These are phyloP conservation scores for Setomelanomma holmii DNA, from an alignment of 2,329 filamentous ascomycete species.

Conservation along the genomic window DNA sequence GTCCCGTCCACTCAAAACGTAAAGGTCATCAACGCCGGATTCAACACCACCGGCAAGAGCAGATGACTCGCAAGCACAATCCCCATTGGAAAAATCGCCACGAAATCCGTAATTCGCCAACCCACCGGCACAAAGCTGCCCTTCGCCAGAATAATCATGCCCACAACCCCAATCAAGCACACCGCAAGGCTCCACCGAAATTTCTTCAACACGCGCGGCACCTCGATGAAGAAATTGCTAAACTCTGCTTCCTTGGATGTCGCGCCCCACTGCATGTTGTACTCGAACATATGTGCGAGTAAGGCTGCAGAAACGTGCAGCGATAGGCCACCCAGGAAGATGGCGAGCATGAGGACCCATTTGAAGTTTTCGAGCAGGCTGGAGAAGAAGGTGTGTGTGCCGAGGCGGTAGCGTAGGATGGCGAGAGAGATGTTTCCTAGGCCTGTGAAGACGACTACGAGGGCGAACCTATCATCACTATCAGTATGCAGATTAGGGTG, in stretches of 20 bases:
- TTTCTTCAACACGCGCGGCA: slow-evolving; percentile 77
- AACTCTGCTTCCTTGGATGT: slow-evolving; percentile 84
- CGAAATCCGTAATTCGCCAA: slow-evolving; percentile 57
- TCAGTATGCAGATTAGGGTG: background rate
- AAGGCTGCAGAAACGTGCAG: slow-evolving; percentile 83
- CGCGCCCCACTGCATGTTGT: slow-evolving; percentile 86
- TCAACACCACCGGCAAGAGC: slow-evolving; percentile 74
- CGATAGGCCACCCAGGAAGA: slow-evolving; percentile 83
- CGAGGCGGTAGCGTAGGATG: slow-evolving; percentile 68
- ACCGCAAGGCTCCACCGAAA: slow-evolving; percentile 74
- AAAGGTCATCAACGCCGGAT: slow-evolving; percentile 84
- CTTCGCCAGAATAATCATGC: slow-evolving; percentile 69
- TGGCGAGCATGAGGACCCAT: slow-evolving; percentile 71
- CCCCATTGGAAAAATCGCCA: slow-evolving; percentile 76
- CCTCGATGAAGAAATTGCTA: slow-evolving; percentile 84
- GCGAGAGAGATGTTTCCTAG: slow-evolving; percentile 68
- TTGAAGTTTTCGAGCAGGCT: slow-evolving; percentile 66
- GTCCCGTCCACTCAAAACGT: slow-evolving; percentile 62
- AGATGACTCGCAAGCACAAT: slow-evolving; percentile 73
- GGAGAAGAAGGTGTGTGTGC: slow-evolving; percentile 59
- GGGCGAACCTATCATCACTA: slow-evolving; percentile 52
- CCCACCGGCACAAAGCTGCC: slow-evolving; percentile 65
- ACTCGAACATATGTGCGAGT: slow-evolving; percentile 81
- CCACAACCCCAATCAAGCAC: slow-evolving; percentile 64
- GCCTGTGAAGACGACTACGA: slow-evolving; percentile 70